Percentiles rank a stretch among this genome's conserved stretches.
phyloP scores from a whole-genome alignment of 768 basidiomycete species.

The Cystobasidium onofrii region DNA sequence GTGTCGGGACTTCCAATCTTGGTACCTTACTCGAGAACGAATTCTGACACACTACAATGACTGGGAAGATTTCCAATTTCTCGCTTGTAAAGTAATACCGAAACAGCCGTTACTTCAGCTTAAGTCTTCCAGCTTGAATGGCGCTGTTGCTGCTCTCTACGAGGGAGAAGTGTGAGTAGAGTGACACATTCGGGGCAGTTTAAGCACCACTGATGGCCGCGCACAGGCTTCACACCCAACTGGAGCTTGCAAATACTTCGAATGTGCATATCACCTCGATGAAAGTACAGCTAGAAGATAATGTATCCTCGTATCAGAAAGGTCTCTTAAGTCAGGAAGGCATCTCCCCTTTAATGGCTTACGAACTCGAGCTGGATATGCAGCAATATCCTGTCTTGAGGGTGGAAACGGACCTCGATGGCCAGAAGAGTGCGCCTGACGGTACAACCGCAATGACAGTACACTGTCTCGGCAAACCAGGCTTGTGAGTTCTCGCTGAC shows the following conservation, averaged over 20 bases:
- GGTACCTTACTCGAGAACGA: not conserved
- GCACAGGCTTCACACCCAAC: conserved; percentile 49
- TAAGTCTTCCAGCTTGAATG: conserved; percentile 76
- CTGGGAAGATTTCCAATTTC: conserved; percentile 43
- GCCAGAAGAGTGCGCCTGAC: conserved; percentile 51
- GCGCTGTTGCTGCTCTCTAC: conserved; percentile 90
- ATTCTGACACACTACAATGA: not conserved
- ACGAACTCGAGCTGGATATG: conserved; percentile 80
- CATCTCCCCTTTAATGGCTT: conserved; percentile 71
- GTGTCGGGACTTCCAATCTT: conserved; percentile 61
- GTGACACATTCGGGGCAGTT: not conserved
- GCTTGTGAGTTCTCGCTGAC: conserved; percentile 18
- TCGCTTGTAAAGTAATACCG: conserved; percentile 71
- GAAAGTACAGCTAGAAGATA: conserved; percentile 80
- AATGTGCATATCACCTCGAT: conserved; percentile 73
- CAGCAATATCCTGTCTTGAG: conserved; percentile 65
- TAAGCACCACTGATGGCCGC: conserved; percentile 27
- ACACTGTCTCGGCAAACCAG: conserved; percentile 7
- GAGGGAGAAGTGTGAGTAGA: conserved; percentile 76
- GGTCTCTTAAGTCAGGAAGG: conserved; percentile 59
- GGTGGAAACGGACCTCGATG: not conserved
- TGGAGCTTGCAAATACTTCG: conserved; percentile 87
- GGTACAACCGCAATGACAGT: conserved; percentile 42
- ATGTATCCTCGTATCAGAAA: conserved; percentile 60
- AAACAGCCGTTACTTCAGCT: conserved; percentile 82